phyloP scores from a whole-genome alignment of 176 grass and related monocot species.

The Thalia dealbata region DNA sequence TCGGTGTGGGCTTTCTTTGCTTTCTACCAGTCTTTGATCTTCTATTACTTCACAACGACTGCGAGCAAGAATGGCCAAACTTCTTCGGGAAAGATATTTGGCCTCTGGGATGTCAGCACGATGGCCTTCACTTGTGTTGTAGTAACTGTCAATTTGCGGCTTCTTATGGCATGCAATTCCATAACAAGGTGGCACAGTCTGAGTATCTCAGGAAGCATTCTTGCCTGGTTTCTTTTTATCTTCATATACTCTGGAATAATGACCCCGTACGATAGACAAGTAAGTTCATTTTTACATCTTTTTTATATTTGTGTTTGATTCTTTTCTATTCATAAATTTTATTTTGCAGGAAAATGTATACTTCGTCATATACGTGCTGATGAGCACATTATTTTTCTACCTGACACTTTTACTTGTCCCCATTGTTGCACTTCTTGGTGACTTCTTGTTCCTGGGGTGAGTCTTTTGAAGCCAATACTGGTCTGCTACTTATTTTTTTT shows the following conservation, averaged over 20 bases:
- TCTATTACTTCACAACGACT: conserved; percentile 89
- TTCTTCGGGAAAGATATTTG: conserved; percentile 83
- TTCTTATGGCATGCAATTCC: conserved; percentile 86
- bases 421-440: conserved; percentile 73
- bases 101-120: conserved; percentile 96
- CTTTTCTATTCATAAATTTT: conserved; percentile 13
- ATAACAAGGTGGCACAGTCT: conserved; percentile 93
- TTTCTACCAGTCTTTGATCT: conserved; percentile 83
- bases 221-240: conserved; percentile 90
- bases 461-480: neutral
- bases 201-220: conserved; percentile 80
- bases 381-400: conserved; percentile 98
- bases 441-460: conserved; percentile 93
- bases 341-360: conserved; percentile 90
- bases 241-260: conserved; percentile 93
- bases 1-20: conserved; percentile 90
- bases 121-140: conserved; percentile 96
- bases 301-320: conserved; percentile 3
- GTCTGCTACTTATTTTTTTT: neutral
- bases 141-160: conserved; percentile 93
- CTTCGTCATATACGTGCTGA: conserved; percentile 96
- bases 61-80: conserved; percentile 65
- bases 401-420: conserved; percentile 75
- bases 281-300: conserved; percentile 13
- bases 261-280: conserved; percentile 92